A percentile compares a stretch with the other conserved stretches of the same genome.
Evolutionary conservation across 345 rosid genomes (phyloP).

Genomic region (Luvunga scandens): DNA sequence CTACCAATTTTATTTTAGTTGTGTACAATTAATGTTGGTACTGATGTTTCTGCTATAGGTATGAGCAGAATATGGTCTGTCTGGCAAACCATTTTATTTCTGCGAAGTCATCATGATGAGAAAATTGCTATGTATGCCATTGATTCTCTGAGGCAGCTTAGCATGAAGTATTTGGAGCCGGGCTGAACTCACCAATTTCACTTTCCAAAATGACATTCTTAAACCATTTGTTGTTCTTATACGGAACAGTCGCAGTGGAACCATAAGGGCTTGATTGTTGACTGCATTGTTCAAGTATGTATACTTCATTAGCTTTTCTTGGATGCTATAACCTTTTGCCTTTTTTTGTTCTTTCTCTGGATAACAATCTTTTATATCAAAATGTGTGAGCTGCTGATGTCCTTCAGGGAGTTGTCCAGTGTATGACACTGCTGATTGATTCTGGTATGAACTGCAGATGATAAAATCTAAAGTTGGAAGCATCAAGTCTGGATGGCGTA

Average conservation of each 20-base stretch:
- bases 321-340: not conserved
- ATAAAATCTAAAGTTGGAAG: constrained; percentile 90
- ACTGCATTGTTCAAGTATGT: constrained; percentile 87
- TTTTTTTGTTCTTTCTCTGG: not conserved
- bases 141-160: constrained; percentile 93
- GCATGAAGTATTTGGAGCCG: constrained; percentile 91
- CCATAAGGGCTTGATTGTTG: constrained; percentile 82
- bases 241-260: constrained; percentile 78
- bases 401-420: not conserved
- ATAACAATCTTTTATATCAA: not conserved
- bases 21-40: not conserved
- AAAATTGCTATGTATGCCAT: constrained; percentile 94
- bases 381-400: not conserved
- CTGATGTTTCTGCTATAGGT: constrained; percentile 48
- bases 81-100: constrained; percentile 88
- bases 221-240: constrained; percentile 89
- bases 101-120: constrained; percentile 86
- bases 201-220: constrained; percentile 93
- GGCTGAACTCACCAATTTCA: constrained; percentile 85
- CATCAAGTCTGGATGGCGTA: constrained; percentile 94
- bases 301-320: constrained; percentile 16
- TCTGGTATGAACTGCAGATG: constrained; percentile 50
- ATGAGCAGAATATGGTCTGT: constrained; percentile 96
- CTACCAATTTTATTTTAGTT: not conserved
- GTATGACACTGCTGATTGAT: constrained; percentile 4